Evolutionary conservation across 768 basidiomycete genomes (phyloP).

Genomic region (Termitomyces sp.): DNA sequence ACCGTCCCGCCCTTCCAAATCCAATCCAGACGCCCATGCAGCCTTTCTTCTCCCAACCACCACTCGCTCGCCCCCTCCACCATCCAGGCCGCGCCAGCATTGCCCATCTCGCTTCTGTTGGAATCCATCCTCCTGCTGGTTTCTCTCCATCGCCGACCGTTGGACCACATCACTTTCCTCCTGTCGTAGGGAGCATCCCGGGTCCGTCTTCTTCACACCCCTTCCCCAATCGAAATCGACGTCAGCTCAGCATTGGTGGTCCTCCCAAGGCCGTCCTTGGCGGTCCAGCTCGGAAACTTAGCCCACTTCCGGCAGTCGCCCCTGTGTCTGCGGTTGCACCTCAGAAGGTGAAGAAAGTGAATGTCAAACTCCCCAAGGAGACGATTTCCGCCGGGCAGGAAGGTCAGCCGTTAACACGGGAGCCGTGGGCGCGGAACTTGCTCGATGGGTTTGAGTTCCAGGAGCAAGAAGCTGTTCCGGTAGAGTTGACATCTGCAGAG

Average conservation of each 20-base stretch:
- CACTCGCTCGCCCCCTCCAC: slow-evolving; percentile 51
- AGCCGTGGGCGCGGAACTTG: slow-evolving; percentile 61
- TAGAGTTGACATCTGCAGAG: slow-evolving; percentile 42
- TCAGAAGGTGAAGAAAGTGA: slow-evolving; percentile 58
- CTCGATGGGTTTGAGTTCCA: slow-evolving; percentile 24
- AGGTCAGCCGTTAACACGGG: slow-evolving; percentile 34
- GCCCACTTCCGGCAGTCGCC: slow-evolving; percentile 47
- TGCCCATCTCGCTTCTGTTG: slow-evolving; percentile 55
- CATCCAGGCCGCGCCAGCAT: slow-evolving; percentile 55
- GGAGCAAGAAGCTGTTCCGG: slow-evolving; percentile 17
- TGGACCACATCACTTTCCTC: slow-evolving; percentile 48
- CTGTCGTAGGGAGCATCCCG: slow-evolving; percentile 35
- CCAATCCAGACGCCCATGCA: slow-evolving; percentile 73
- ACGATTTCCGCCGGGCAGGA: slow-evolving; percentile 40
- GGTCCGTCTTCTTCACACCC: slow-evolving; percentile 32
- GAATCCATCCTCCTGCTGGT: slow-evolving; percentile 49
- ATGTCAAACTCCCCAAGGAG: slow-evolving; percentile 73
- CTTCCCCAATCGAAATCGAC: slow-evolving; percentile 57
- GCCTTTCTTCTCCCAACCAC: slow-evolving; percentile 51
- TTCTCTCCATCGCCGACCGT: slow-evolving; percentile 57
- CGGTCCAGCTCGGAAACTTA: slow-evolving; percentile 72
- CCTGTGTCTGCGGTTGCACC: slow-evolving; percentile 23
- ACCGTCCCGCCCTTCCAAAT: slow-evolving; percentile 45
- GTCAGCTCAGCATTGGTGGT: slow-evolving; percentile 75
- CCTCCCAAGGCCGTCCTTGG: slow-evolving; percentile 86